Base-by-base conservation (phyloP, 208 protist genomes). In the Acanthamoeba culbertsoni region DNA sequence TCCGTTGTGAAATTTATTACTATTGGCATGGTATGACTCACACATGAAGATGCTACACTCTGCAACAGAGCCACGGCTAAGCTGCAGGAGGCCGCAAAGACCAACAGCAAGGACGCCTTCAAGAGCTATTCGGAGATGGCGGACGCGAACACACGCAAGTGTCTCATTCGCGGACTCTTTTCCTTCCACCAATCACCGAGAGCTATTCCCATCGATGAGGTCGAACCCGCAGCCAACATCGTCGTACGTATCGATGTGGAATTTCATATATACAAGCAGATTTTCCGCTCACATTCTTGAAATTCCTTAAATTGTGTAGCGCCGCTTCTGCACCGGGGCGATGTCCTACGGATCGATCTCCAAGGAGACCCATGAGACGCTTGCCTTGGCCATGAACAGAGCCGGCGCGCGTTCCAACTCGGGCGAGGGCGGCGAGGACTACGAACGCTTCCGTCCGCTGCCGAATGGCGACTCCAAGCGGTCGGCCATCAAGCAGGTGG, bases 341-440 rank as follows among this genome's bases (percentile, higher is more conserved):
- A 98, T 98, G 97, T 96, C 93, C 35, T 98, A 98, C 71, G 97
- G 97, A n/a, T 96, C 95, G 31, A 97, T 98, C 42, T 97, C 96
- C 3, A 42, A 90, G 28, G 97, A 98, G 68, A 93, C 97, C 20
- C 97, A 98, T 94, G 92, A 95, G 43, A 97, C 97, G 10, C 96
- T 98, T 4, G 97, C 97, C 12, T 46, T 95, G 2, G 97, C 97
- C 8, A 98, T 98, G 96, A 98, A 98, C 95, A 45, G 86, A 31
- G 77, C 97, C 28, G 96, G 97, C 33, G 97, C 95, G 35, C 97
- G 96, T 91, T 97, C 95, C 31, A 98, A 98, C 96, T 97, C 97
- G n/a, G 97, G 97, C 63, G 97, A 97, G 84, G 96, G 96, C 62
- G 96, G 96, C 86, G 96, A 97, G 75, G 95, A 97, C 88, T 51